These are phyloP conservation scores for Auxenochlorella protothecoides DNA, from an alignment of 139 green algal genomes.

Conservation along the genomic window DNA sequence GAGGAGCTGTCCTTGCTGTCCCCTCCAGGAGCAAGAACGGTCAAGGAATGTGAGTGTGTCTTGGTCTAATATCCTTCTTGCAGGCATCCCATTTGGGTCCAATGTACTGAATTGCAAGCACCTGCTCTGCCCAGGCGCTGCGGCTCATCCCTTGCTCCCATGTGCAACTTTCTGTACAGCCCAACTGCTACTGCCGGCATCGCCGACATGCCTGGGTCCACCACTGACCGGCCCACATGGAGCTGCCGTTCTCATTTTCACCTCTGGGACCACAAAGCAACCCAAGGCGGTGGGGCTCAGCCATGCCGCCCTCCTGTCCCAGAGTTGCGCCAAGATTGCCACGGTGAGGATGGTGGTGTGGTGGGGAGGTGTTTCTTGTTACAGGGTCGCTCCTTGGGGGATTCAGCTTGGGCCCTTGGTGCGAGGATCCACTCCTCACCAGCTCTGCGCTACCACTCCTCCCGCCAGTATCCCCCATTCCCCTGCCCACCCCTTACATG, in stretches of 20 bases:
- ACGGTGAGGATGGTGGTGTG: constrained; percentile 47
- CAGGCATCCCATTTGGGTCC: too few relatives aligned
- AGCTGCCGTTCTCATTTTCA: constrained; percentile 28
- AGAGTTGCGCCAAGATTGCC: constrained; percentile 38
- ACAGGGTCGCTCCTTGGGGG: not conserved
- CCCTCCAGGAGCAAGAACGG: too few relatives aligned
- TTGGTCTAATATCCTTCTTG: too few relatives aligned
- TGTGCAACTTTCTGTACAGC: too few relatives aligned
- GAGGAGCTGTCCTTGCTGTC: too few relatives aligned
- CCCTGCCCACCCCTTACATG: not conserved
- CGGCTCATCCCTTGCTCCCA: too few relatives aligned
- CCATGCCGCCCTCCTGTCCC: constrained; percentile 47
- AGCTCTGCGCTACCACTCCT: not conserved
- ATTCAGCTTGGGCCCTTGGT: not conserved
- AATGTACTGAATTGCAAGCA: too few relatives aligned
- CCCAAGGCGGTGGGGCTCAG: constrained; percentile 54
- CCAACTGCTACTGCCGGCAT: not conserved
- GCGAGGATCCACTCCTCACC: too few relatives aligned
- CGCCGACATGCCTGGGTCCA: constrained; percentile 8
- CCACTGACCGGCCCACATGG: not conserved
- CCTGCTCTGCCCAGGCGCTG: constrained; percentile 2
- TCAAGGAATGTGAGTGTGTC: too few relatives aligned
- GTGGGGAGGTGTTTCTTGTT: too few relatives aligned
- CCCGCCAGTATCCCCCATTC: not conserved
- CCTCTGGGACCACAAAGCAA: constrained; percentile 53